Conservation (phyloP, 192 early-diverging fungal species). For the Gonapodya sp. region DNA sequence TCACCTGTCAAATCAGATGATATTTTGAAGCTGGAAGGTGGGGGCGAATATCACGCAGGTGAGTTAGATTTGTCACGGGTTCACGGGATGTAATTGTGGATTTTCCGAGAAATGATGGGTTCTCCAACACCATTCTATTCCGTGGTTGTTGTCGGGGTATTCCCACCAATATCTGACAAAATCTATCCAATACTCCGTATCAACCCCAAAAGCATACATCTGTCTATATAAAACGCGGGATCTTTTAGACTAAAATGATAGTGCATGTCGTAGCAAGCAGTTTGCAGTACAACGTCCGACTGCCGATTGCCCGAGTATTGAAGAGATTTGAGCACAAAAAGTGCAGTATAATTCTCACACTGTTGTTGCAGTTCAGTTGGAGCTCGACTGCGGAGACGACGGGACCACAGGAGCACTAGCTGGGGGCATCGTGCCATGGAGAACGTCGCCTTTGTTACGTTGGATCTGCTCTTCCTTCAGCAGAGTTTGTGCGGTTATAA, state of each 20-base stretch:
- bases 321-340: too few species aligned
- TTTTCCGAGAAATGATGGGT: too few species aligned
- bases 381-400: too few species aligned
- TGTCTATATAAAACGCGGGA: background rate
- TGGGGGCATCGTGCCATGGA: too few species aligned
- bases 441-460: too few species aligned
- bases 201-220: background rate
- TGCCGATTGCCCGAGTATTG: too few species aligned
- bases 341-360: too few species aligned
- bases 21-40: slow-evolving; percentile 82
- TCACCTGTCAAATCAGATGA: slow-evolving; percentile 74
- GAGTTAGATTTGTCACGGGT: background rate
- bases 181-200: background rate
- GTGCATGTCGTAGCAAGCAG: too few species aligned
- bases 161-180: background rate
- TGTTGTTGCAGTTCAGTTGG: too few species aligned
- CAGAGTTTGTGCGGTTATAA: background rate
- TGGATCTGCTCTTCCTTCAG: background rate
- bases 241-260: background rate
- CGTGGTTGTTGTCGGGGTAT: background rate
- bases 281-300: too few species aligned
- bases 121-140: too few species aligned
- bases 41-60: slow-evolving; percentile 57
- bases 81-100: background rate
- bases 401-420: too few species aligned